These are phyloP conservation scores for Boletus bicolor DNA, from an alignment of 768 basidiomycete genomes.

Conservation along the genomic window DNA sequence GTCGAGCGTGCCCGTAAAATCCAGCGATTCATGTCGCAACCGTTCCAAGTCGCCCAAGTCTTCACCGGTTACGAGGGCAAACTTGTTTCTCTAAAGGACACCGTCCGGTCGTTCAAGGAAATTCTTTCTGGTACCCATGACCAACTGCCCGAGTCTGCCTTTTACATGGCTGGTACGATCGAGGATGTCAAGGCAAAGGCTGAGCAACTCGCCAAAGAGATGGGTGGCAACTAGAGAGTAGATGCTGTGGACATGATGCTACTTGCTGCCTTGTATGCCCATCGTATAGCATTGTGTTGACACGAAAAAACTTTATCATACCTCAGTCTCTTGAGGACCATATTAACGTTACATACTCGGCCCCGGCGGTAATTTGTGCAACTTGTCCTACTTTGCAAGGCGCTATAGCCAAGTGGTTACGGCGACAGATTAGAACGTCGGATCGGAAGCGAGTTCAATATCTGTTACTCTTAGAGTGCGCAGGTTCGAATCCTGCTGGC, in stretches of 20 bases:
- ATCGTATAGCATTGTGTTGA: slow-evolving; percentile 14
- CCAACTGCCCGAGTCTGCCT: slow-evolving; percentile 88
- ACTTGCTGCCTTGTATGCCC: slow-evolving; percentile 1
- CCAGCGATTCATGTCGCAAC: slow-evolving; percentile 99
- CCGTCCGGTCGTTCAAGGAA: slow-evolving; percentile 95
- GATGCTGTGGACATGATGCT: slow-evolving; percentile 16
- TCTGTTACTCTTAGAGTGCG: slow-evolving; percentile 70
- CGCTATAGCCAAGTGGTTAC: slow-evolving; percentile 81
- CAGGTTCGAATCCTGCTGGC: slow-evolving; percentile 68
- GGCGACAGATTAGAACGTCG: slow-evolving; percentile 66
- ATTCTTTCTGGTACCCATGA: slow-evolving; percentile 91
- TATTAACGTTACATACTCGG: no score
- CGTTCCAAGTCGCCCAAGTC: slow-evolving; percentile 99
- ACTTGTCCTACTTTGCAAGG: slow-evolving; percentile 21
- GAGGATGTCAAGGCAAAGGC: slow-evolving; percentile 98
- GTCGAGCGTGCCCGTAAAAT: slow-evolving; percentile 99
- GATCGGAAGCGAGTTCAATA: slow-evolving; percentile 13
- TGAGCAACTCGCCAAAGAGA: slow-evolving; percentile 95
- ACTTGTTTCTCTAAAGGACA: slow-evolving; percentile 95
- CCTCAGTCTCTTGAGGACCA: background rate
- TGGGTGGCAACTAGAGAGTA: slow-evolving; percentile 46
- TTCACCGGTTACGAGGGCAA: slow-evolving; percentile 99
- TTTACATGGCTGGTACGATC: slow-evolving; percentile 98
- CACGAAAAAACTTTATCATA: slow-evolving; percentile 12
- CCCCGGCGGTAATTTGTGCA: no score